Evolutionary conservation across 257 asterid genomes (phyloP).

Genomic region (Avicennia marina): DNA sequence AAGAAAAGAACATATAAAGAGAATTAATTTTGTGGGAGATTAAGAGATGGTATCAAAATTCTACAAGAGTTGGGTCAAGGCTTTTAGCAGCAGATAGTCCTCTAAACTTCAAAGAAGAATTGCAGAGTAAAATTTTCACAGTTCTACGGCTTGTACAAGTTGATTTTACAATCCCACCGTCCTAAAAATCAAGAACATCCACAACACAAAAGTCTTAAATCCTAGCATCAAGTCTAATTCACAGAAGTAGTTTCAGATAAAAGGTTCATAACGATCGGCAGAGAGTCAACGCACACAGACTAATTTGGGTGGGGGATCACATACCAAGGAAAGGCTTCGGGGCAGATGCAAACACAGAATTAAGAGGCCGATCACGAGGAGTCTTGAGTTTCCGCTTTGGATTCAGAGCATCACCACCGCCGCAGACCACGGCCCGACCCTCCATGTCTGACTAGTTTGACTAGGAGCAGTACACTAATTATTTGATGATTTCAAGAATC

Average conservation of each 20-base stretch:
- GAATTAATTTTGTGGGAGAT: no score
- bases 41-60: no score
- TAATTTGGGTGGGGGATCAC: neutral
- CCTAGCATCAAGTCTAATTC: no score
- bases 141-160: no score
- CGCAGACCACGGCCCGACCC: slow-evolving; percentile 29
- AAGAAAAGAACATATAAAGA: no score
- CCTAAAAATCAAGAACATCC: no score
- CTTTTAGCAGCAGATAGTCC: no score
- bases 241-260: no score
- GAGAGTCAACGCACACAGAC: slow-evolving; percentile 71
- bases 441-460: slow-evolving; percentile 36
- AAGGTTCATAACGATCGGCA: neutral
- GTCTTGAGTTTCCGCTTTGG: slow-evolving; percentile 27
- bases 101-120: no score
- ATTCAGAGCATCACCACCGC: slow-evolving; percentile 27
- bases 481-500: slow-evolving; percentile 20
- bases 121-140: no score
- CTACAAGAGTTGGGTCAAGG: no score
- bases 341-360: slow-evolving; percentile 34
- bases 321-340: slow-evolving; percentile 45
- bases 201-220: neutral
- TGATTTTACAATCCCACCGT: no score
- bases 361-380: slow-evolving; percentile 29
- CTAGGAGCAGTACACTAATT: slow-evolving; percentile 9